phyloP scores from a whole-genome alignment of 805 yeast genomes.

The Myxozyma sirexii region DNA sequence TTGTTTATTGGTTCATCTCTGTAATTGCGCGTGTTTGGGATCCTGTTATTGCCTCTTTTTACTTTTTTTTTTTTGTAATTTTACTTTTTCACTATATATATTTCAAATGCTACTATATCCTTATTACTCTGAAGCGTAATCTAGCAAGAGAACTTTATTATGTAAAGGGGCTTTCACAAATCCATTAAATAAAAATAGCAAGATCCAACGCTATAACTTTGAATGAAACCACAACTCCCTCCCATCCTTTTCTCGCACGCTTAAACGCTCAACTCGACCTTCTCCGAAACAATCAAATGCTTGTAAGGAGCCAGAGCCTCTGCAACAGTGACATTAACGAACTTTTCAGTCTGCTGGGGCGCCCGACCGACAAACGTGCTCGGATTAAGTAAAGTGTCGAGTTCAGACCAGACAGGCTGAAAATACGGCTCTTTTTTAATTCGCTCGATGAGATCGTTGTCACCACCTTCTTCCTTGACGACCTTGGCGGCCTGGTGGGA shows the following conservation, averaged over 20 bases:
- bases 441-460: conserved; percentile 76
- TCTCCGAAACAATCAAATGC: conserved; percentile 61
- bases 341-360: conserved; percentile 95
- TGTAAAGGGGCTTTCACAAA: neutral
- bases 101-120: neutral
- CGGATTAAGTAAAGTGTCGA: conserved; percentile 83
- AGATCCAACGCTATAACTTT: neutral
- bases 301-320: conserved; percentile 74
- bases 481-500: conserved; percentile 97
- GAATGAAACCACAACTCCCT: neutral
- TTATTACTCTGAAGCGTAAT: neutral
- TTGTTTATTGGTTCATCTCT: neutral
- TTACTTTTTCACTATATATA: neutral
- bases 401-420: conserved; percentile 80
- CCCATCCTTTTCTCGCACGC: neutral
- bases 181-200: no score
- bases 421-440: conserved; percentile 48
- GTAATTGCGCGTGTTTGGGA: neutral
- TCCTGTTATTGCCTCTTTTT: neutral
- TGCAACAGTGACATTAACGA: conserved; percentile 80
- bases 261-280: conserved; percentile 79
- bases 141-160: neutral
- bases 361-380: conserved; percentile 97
- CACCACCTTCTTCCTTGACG: conserved; percentile 98
- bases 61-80: neutral